phyloP scores from a whole-genome alignment of 345 rosid species.

The Brassica carinata region DNA sequence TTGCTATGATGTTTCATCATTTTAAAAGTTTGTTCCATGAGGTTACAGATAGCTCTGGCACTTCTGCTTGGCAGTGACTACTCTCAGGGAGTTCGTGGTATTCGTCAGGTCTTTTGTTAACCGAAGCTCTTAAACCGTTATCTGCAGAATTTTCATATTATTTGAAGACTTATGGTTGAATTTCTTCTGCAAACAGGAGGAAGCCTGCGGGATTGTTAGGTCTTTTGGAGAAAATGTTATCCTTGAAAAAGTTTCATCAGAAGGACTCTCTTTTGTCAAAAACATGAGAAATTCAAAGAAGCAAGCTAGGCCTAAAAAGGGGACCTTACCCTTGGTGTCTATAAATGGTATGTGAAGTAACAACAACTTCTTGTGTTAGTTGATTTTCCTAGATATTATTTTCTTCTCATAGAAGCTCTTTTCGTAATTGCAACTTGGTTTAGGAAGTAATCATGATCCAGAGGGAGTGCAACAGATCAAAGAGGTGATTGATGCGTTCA shows the following conservation, averaged over 20 bases:
- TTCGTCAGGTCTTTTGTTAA: slow-evolving; percentile 66
- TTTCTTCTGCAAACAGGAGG: slow-evolving; percentile 52
- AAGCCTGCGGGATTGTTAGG: slow-evolving; percentile 79
- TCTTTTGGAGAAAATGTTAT: slow-evolving; percentile 64
- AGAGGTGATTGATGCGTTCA: slow-evolving; percentile 79
- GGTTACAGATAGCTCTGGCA: slow-evolving; percentile 71
- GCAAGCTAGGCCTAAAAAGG: slow-evolving; percentile 37
- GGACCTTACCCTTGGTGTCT: slow-evolving; percentile 40
- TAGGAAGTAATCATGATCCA: slow-evolving; percentile 42
- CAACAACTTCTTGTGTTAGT: slow-evolving; percentile 18
- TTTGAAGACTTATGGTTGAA: slow-evolving; percentile 8
- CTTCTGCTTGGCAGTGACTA: slow-evolving; percentile 93
- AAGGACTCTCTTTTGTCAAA: slow-evolving; percentile 59
- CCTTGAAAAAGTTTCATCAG: slow-evolving; percentile 58
- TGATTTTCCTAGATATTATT: slow-evolving; percentile 4
- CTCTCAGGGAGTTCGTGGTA: slow-evolving; percentile 77
- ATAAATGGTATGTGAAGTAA: slow-evolving; percentile 46
- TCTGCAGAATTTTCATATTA: neutral
- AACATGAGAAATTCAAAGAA: slow-evolving; percentile 58
- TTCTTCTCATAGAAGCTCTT: slow-evolving; percentile 1
- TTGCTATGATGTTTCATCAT: slow-evolving; percentile 3
- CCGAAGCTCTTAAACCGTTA: slow-evolving; percentile 24
- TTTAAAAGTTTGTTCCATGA: neutral
- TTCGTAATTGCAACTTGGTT: slow-evolving; percentile 2
- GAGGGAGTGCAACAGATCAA: slow-evolving; percentile 48